A percentile compares a stretch with the other conserved stretches of the same genome.
Evolutionary conservation across 2,329 filamentous ascomycete genomes (phyloP).

Genomic region (Diatrype stigma): DNA sequence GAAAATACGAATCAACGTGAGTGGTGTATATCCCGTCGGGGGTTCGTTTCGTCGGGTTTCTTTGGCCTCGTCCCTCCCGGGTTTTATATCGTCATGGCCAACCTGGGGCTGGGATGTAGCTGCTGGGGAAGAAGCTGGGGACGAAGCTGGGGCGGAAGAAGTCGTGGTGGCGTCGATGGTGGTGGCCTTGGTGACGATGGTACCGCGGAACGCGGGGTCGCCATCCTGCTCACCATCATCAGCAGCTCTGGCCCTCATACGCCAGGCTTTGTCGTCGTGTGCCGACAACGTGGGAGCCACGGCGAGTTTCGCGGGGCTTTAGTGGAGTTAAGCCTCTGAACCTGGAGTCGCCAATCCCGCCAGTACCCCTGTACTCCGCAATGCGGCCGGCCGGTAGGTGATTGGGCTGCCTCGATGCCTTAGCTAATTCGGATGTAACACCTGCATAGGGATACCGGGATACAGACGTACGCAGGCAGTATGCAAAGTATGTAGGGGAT

Average conservation of each 20-base stretch:
- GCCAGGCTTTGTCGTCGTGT: slow-evolving; percentile 21
- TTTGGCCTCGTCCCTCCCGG: slow-evolving; percentile 5
- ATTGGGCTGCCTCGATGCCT: slow-evolving; percentile 2
- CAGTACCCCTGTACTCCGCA: slow-evolving; percentile 6
- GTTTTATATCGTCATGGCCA: slow-evolving; percentile 6
- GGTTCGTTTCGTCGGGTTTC: slow-evolving; percentile 9
- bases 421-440: slow-evolving; percentile 5
- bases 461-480: no score
- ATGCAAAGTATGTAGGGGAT: no score
- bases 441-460: no score
- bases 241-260: slow-evolving; percentile 26
- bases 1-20: slow-evolving; percentile 19
- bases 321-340: slow-evolving; percentile 21
- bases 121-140: slow-evolving; percentile 2
- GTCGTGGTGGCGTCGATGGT: not conserved
- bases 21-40: slow-evolving; percentile 6
- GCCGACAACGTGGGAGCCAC: slow-evolving; percentile 21
- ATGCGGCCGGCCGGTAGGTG: slow-evolving; percentile 4
- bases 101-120: slow-evolving; percentile 1
- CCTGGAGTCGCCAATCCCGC: slow-evolving; percentile 14
- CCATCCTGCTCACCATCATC: slow-evolving; percentile 6
- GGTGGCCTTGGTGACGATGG: not conserved
- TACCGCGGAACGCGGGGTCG: not conserved
- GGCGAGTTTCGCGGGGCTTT: slow-evolving; percentile 30
- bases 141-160: not conserved